phyloP scores from a whole-genome alignment of 163 green algal species.

The Volvox carteri region DNA sequence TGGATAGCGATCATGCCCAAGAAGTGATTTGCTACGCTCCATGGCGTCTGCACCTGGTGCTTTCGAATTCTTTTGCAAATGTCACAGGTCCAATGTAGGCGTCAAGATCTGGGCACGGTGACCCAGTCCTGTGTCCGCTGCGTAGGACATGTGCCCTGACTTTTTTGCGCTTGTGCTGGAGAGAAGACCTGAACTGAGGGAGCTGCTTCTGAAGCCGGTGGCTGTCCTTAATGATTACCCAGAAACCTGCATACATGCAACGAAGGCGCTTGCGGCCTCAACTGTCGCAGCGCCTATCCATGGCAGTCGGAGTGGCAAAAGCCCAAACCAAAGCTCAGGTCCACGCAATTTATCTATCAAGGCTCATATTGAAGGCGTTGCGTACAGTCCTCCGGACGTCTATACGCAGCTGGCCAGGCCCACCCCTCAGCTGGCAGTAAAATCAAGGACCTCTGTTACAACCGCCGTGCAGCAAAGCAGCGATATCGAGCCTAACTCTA shows the following conservation, averaged over 20 bases:
- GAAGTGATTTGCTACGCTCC: background rate
- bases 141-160: background rate
- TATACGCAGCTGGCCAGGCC: background rate
- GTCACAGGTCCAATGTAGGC: background rate
- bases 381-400: background rate
- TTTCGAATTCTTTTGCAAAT: background rate
- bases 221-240: no score
- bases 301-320: background rate
- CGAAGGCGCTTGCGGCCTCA: background rate
- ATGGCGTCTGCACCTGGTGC: background rate
- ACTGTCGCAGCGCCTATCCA: slow-evolving; percentile 2
- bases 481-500: background rate
- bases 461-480: background rate
- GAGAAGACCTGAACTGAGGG: background rate
- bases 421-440: background rate
- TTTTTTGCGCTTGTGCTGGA: background rate
- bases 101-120: background rate
- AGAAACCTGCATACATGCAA: background rate
- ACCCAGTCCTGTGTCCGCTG: background rate
- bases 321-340: background rate
- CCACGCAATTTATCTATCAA: slow-evolving; percentile 17
- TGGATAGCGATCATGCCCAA: background rate
- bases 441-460: background rate
- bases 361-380: slow-evolving; percentile 4
- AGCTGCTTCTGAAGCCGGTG: background rate